Percentiles rank a stretch among this genome's conserved stretches.
These are phyloP conservation scores for Pisolithus sp. DNA, from an alignment of 768 basidiomycete genomes.

Conservation along the genomic window DNA sequence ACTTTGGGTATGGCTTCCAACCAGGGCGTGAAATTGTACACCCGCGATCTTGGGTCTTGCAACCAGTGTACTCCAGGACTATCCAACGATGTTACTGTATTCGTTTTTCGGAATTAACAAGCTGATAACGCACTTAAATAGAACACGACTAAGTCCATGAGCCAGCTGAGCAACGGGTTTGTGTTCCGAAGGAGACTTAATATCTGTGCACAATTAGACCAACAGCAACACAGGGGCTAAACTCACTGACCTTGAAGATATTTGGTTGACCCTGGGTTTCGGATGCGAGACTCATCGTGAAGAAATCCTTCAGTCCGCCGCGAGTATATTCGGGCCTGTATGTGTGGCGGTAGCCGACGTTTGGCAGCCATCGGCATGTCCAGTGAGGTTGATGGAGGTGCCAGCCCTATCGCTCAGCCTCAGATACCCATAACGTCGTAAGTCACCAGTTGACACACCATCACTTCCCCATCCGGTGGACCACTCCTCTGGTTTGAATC, in stretches of 20 bases:
- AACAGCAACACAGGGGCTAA: not conserved
- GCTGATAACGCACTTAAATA: constrained; percentile 57
- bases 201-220: constrained; percentile 29
- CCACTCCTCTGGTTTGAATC: constrained; percentile 11
- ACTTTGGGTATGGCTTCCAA: constrained; percentile 71
- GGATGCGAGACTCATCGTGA: not conserved
- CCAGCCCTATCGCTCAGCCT: constrained; percentile 6
- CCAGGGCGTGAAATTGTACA: constrained; percentile 77
- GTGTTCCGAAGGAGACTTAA: constrained; percentile 37
- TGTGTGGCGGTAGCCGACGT: constrained; percentile 12
- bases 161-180: constrained; percentile 57
- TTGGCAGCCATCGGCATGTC: not conserved
- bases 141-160: constrained; percentile 60
- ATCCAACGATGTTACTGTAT: not conserved
- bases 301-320: constrained; percentile 22
- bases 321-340: constrained; percentile 18
- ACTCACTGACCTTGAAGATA: constrained; percentile 14
- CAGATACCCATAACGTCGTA: not conserved
- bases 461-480: constrained; percentile 17
- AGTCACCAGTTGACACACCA: constrained; percentile 9
- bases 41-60: constrained; percentile 75
- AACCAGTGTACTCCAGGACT: constrained; percentile 90
- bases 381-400: constrained; percentile 4
- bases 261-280: not conserved
- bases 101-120: not conserved